Evolutionary conservation across 2,329 filamentous ascomycete genomes (phyloP).

Genomic region (Aspergillus felis): DNA sequence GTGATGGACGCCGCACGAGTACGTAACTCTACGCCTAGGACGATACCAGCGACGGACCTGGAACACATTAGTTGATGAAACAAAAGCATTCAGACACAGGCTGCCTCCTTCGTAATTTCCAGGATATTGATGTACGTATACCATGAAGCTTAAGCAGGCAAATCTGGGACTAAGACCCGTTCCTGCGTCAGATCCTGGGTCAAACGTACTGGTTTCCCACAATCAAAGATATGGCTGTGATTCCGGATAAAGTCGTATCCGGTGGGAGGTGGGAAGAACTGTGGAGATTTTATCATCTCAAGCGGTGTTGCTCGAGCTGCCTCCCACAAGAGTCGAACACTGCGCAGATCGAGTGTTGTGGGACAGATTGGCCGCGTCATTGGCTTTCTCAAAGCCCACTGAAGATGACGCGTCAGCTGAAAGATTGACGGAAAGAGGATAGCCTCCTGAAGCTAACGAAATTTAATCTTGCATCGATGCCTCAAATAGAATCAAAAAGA

Average conservation of each 20-base stretch:
- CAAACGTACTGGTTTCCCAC: not conserved
- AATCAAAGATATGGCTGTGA: not conserved
- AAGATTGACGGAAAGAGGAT: not conserved
- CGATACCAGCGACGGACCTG: not conserved
- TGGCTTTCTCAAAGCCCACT: not conserved
- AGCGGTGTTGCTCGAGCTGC: not conserved
- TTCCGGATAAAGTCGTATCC: not conserved
- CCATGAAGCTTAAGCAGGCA: not conserved
- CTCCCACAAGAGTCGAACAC: not conserved
- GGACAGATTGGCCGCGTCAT: not conserved
- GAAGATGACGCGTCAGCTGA: not conserved
- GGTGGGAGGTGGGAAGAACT: not conserved
- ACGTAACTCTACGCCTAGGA: not conserved
- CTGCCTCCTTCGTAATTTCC: too few species aligned
- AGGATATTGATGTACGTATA: not conserved
- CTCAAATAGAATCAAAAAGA: too few species aligned
- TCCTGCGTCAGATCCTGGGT: not conserved
- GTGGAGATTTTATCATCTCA: not conserved
- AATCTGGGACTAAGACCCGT: not conserved
- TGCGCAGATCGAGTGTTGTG: not conserved
- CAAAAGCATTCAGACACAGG: too few species aligned
- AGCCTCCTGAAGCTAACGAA: not conserved
- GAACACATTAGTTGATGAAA: too few species aligned
- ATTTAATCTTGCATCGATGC: too few species aligned
- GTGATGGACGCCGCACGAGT: not conserved